phyloP scores from a whole-genome alignment of 805 yeast species.

The Ogataea methylovora region DNA sequence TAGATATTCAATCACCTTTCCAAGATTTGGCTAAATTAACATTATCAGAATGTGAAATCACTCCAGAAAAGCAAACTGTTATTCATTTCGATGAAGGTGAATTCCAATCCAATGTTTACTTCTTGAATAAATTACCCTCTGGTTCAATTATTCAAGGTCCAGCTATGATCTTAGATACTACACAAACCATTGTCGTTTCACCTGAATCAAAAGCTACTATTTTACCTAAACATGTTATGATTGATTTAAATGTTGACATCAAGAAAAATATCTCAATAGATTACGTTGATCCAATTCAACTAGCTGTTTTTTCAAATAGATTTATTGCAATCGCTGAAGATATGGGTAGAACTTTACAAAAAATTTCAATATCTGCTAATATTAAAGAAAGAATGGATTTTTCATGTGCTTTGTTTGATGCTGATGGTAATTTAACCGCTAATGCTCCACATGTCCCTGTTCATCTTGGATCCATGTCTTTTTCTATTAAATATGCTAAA shows the following conservation, averaged over 20 bases:
- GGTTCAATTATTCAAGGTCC: slow-evolving; percentile 18
- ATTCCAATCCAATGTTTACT: slow-evolving; percentile 12
- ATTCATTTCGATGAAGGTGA: slow-evolving; percentile 17
- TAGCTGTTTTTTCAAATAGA: slow-evolving; percentile 34
- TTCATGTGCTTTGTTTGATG: slow-evolving; percentile 34
- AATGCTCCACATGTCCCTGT: slow-evolving; percentile 39
- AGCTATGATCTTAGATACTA: slow-evolving; percentile 21
- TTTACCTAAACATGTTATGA: slow-evolving; percentile 19
- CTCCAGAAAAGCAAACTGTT: neutral
- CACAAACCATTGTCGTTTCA: slow-evolving; percentile 23
- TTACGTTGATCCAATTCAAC: slow-evolving; percentile 29
- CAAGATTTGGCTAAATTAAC: neutral
- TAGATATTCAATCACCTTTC: neutral
- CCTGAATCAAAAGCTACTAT: slow-evolving; percentile 19
- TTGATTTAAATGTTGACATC: slow-evolving; percentile 9
- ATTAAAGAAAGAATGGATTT: slow-evolving; percentile 36
- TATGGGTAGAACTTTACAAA: slow-evolving; percentile 33
- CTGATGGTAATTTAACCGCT: slow-evolving; percentile 30
- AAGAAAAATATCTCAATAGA: slow-evolving; percentile 32
- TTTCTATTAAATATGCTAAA: slow-evolving; percentile 27
- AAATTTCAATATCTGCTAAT: slow-evolving; percentile 31
- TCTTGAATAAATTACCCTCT: slow-evolving; percentile 12
- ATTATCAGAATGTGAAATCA: no score
- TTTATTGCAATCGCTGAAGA: slow-evolving; percentile 39
- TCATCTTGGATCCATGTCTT: slow-evolving; percentile 34